Percentiles rank a stretch among this genome's conserved stretches.
phyloP scores from a whole-genome alignment of 2,329 filamentous ascomycete genomes.

The Fusarium miscanthi region DNA sequence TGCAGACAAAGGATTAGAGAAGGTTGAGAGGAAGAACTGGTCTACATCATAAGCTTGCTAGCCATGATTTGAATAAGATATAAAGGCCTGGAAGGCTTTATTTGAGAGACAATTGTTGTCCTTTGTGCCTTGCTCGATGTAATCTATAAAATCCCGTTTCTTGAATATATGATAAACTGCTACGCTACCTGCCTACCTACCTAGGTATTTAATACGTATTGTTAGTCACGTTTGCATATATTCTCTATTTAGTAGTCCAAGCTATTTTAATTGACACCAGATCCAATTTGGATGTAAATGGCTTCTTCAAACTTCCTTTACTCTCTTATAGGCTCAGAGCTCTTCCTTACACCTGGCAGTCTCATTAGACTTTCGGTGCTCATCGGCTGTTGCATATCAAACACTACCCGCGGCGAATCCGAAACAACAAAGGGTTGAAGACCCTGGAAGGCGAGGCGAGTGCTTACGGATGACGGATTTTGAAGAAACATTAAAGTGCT shows the following conservation, averaged over 20 bases:
- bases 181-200: not conserved
- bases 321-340: not conserved
- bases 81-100: slow-evolving; percentile 21
- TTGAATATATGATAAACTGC: not conserved
- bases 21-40: slow-evolving; percentile 5
- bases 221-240: not conserved
- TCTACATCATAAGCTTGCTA: slow-evolving; percentile 40
- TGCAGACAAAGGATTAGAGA: not conserved
- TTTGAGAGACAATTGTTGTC: not conserved
- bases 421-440: slow-evolving; percentile 26
- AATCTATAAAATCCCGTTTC: not conserved
- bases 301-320: not conserved
- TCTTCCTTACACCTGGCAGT: not conserved
- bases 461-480: not conserved
- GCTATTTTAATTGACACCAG: not conserved
- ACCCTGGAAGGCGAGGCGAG: slow-evolving; percentile 9
- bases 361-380: slow-evolving; percentile 18
- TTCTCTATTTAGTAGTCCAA: not conserved
- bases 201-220: not conserved
- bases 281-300: not conserved
- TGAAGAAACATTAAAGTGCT: slow-evolving; percentile 7
- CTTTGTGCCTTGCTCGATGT: not conserved
- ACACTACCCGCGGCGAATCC: slow-evolving; percentile 29
- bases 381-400: slow-evolving; percentile 26
- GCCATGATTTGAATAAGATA: slow-evolving; percentile 37